Percentiles rank a stretch among this genome's conserved stretches.
Conservation (phyloP, 1,139 yeast genomes). For the Pichia sp. region DNA sequence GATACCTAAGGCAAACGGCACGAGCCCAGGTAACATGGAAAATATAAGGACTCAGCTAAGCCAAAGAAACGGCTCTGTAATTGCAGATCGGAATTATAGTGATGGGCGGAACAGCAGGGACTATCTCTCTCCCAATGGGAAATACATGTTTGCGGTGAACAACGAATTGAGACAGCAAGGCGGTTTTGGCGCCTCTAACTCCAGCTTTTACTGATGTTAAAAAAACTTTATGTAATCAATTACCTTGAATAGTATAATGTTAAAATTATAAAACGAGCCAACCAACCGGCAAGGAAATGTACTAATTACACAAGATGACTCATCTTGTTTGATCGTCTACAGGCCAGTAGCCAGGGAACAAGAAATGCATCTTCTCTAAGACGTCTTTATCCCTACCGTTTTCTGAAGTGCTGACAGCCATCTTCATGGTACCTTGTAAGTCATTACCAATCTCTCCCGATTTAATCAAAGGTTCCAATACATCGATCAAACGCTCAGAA, state of each 20-base stretch:
- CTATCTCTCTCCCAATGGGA: slow-evolving; percentile 10
- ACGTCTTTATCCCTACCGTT: slow-evolving; percentile 69
- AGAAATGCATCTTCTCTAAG: slow-evolving; percentile 72
- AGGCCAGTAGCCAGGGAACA: slow-evolving; percentile 94
- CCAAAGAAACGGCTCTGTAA: not conserved
- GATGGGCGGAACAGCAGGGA: slow-evolving; percentile 1
- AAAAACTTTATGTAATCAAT: not conserved
- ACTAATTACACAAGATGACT: too few relatives aligned
- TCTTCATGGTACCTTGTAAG: slow-evolving; percentile 73
- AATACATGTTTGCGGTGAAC: slow-evolving; percentile 9
- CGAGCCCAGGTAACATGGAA: not conserved
- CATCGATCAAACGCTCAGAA: slow-evolving; percentile 64
- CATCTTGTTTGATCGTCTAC: slow-evolving; percentile 17
- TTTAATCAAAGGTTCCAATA: slow-evolving; percentile 58
- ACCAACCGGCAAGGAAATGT: not conserved
- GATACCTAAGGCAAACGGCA: not conserved
- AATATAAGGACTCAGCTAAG: not conserved
- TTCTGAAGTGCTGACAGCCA: slow-evolving; percentile 76
- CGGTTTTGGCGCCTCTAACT: not conserved
- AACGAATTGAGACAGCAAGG: slow-evolving; percentile 5
- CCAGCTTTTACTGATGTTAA: slow-evolving; percentile 2
- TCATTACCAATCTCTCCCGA: slow-evolving; percentile 64
- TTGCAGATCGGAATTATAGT: not conserved
- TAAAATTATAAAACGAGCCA: not conserved
- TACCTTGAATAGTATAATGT: not conserved